These are phyloP conservation scores for Cutaneotrichosporon sp. DNA, from an alignment of 1,284 basidiomycete genomes.

Conservation along the genomic window DNA sequence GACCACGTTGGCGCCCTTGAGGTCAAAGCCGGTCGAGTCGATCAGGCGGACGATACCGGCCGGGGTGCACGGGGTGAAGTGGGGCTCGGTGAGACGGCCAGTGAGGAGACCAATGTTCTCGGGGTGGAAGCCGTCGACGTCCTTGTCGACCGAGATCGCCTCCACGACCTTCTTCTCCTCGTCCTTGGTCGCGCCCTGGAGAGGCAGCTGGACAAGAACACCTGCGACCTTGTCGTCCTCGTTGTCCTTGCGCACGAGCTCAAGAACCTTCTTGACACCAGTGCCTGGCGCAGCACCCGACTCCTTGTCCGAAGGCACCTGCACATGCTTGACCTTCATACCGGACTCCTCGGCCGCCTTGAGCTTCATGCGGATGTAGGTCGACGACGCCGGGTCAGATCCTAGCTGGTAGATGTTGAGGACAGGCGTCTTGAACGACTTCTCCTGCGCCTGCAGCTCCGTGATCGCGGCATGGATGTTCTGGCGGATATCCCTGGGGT, in stretches of 20 bases:
- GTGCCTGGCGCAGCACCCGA: slow-evolving; percentile 22
- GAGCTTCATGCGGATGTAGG: slow-evolving; percentile 96
- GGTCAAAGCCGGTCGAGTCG: slow-evolving; percentile 70
- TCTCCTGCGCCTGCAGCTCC: slow-evolving; percentile 57
- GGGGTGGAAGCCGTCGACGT: slow-evolving; percentile 98
- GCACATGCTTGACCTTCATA: slow-evolving; percentile 79
- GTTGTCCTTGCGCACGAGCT: slow-evolving; percentile 76
- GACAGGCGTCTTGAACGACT: slow-evolving; percentile 76
- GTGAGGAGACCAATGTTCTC: slow-evolving; percentile 97
- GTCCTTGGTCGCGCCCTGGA: slow-evolving; percentile 75
- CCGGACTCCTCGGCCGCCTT: slow-evolving; percentile 95
- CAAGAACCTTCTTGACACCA: slow-evolving; percentile 67
- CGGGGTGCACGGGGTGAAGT: slow-evolving; percentile 94
- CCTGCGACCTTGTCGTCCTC: slow-evolving; percentile 77
- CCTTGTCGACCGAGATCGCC: slow-evolving; percentile 89
- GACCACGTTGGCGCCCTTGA: slow-evolving; percentile 76
- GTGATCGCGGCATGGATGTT: slow-evolving; percentile 65
- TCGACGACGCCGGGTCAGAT: slow-evolving; percentile 77
- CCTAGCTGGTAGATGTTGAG: slow-evolving; percentile 95
- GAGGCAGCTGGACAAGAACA: slow-evolving; percentile 94
- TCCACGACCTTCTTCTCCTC: slow-evolving; percentile 90
- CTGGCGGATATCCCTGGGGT: slow-evolving; percentile 75
- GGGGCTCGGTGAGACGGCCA: slow-evolving; percentile 81
- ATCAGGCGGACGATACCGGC: slow-evolving; percentile 86
- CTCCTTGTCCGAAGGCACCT: slow-evolving; percentile 64